Conservation (phyloP, 345 rosid species). For the Lagerstroemia speciosa region DNA sequence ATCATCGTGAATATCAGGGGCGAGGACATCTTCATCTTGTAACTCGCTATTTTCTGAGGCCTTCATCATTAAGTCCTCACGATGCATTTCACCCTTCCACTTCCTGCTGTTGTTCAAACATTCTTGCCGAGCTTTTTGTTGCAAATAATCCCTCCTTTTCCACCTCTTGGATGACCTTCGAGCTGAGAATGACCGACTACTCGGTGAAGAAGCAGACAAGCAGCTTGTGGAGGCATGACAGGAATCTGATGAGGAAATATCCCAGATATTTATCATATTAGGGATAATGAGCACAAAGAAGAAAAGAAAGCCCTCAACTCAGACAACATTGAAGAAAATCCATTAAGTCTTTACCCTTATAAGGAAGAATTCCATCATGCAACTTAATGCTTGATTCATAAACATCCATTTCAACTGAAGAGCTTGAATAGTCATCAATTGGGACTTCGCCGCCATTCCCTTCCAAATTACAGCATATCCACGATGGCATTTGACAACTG, state of each 20-base stretch:
- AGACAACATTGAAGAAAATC: neutral
- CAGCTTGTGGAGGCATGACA: conserved; percentile 37
- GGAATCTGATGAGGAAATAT: conserved; percentile 30
- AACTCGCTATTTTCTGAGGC: conserved; percentile 26
- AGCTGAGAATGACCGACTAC: conserved; percentile 45
- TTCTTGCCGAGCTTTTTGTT: conserved; percentile 87
- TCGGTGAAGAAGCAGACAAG: conserved; percentile 37
- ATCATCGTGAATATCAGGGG: conserved; percentile 26
- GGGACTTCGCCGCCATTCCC: conserved; percentile 50
- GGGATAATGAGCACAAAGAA: neutral
- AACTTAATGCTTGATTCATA: conserved; percentile 39
- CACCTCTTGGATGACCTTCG: conserved; percentile 73
- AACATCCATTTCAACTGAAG: conserved; percentile 85
- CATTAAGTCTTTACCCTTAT: conserved; percentile 32
- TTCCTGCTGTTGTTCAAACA: conserved; percentile 82
- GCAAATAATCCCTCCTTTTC: conserved; percentile 75
- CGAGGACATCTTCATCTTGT: conserved; percentile 15
- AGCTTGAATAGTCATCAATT: conserved; percentile 41
- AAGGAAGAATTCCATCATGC: conserved; percentile 23
- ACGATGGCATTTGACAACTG: conserved; percentile 65
- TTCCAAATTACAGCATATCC: conserved; percentile 74
- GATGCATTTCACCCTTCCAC: conserved; percentile 75
- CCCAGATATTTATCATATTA: neutral
- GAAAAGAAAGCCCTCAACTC: neutral
- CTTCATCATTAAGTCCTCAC: conserved; percentile 26